Base-by-base conservation (phyloP, 768 basidiomycete genomes). In the Rhizopogon roseolus region DNA sequence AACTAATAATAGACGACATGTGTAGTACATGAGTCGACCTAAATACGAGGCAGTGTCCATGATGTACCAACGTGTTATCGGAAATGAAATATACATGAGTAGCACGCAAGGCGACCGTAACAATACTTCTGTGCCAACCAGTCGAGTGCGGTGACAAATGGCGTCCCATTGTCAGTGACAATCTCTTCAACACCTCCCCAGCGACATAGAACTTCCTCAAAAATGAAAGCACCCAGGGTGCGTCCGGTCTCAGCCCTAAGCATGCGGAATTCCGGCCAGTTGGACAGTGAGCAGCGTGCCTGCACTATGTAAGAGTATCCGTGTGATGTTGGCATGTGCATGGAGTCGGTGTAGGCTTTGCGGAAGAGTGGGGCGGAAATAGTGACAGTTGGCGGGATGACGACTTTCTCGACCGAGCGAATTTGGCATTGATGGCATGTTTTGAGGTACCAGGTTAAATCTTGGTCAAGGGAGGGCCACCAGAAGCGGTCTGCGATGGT, bases 141-240 rank as follows among this genome's bases (percentile, higher is more conserved):
- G 0, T 56, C 41, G 2, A 68, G 48, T 14, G 62, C 58, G 0
- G 58, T 54, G 2, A 69, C 46, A 45, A 71, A 63, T 1, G 66
- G 63, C 1, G 67, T 52, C 1, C 71, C 64, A 58, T 79, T 79
- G 54, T 80, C 76, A 0, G 70, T 74, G 0, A 77, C 68, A 25
- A 79, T 71, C 27, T 71, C n/a, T n/a, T n/a, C n/a, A n/a, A n/a
- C n/a, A n/a, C n/a, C n/a, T n/a, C n/a, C 76, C 74, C 75, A 78
- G 6, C 69, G 50, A 55, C 69, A 73, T 7, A 50, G 16, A 5
- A 36, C 38, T n/a, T 50, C 49, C 38, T 50, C 49, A 2, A 34
- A 50, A 10, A 50, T 50, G 3, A 32, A 32, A 0, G 29, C 29
- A 32, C 29, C 29, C 0, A 32, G 29, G 2, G 9, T 32, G 29